Conservation (phyloP, 495 filamentous ascomycete genomes). For the Podospora sp. region DNA sequence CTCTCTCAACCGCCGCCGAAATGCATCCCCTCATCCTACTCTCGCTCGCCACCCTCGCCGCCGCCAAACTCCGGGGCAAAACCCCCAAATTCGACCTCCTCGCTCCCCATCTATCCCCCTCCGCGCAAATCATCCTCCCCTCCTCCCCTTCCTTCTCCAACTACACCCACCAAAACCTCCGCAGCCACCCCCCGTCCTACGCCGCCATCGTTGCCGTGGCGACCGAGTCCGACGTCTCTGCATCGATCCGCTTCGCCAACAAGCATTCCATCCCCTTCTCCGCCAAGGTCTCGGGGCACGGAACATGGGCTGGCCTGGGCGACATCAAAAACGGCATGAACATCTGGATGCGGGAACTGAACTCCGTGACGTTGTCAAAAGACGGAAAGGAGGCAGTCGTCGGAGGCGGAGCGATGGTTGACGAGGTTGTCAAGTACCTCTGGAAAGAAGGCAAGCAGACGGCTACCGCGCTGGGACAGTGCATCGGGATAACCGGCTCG, state of each 20-base stretch:
- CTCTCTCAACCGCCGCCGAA: no score
- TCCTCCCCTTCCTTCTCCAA: neutral
- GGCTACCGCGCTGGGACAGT: conserved; percentile 56
- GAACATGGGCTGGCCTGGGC: conserved; percentile 39
- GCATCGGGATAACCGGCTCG: conserved; percentile 53
- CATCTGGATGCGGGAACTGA: conserved; percentile 46
- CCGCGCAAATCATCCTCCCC: conserved; percentile 13
- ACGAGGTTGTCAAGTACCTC: conserved; percentile 33
- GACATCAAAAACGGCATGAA: conserved; percentile 49
- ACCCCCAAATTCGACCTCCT: no score
- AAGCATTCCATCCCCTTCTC: conserved; percentile 51
- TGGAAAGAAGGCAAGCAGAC: conserved; percentile 40
- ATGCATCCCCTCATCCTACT: no score
- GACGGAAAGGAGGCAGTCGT: conserved; percentile 47
- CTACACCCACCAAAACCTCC: conserved; percentile 16
- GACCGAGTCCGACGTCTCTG: conserved; percentile 53
- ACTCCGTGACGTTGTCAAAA: conserved; percentile 42
- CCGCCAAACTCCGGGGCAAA: no score
- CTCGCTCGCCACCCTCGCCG: no score
- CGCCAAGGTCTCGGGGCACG: conserved; percentile 50
- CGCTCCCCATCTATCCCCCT: conserved; percentile 2
- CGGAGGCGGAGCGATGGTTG: conserved; percentile 48
- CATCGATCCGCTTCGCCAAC: conserved; percentile 51
- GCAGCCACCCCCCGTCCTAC: conserved; percentile 4
- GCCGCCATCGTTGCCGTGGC: conserved; percentile 44